Base-by-base conservation (phyloP, 768 basidiomycete genomes). In the Rhodosporidiobolus odoratus region DNA sequence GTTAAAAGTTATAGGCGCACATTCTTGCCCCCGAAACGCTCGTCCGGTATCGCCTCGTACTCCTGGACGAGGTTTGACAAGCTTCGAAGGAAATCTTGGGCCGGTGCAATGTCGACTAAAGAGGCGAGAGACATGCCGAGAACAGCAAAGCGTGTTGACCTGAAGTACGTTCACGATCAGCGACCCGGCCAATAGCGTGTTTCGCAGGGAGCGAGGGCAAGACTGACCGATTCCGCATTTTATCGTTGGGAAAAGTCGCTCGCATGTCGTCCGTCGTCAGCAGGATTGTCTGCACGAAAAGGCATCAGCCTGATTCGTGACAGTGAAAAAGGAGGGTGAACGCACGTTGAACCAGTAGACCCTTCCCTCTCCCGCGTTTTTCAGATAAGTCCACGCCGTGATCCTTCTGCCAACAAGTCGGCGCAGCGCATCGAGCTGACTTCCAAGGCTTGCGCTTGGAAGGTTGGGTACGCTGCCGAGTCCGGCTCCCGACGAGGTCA, bases 101-200 rank as follows among this genome's bases (percentile, higher is more conserved):
- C 86, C 66, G 89, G 87, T 66, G 86, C 83, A 53, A 92, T 88
- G 74, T 94, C 92, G 66, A 93, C 84, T 13, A 91, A 81, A 66
- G 86, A 86, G 52, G 90, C 88, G 48, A 95, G 84, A 15, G 90
- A 92, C 86, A 94, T 88, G 7, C 88, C 92, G 37, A 94, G 86
- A 65, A 90, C 84, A 54, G 90, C 87, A 77, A 90, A 93, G 54
- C 90, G 89, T 75, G 84, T 84, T 47, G 92, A 90, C 66, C 92
- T 92, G 77, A 34, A n/a, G n/a, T n/a, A n/a, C n/a, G n/a, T n/a
- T n/a, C n/a, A n/a, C n/a, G n/a, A n/a, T 34, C 19, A 50, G 25
- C 21, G 8, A 19, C 4, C 2, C 3, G 21, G 12, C 2, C 12
- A 6, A 27, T 16, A 8, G 27, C 35, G 19, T 40, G 19, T 40